These are phyloP conservation scores for Stylonectria norvegica DNA, from an alignment of 2,329 filamentous ascomycete species.

Conservation along the genomic window DNA sequence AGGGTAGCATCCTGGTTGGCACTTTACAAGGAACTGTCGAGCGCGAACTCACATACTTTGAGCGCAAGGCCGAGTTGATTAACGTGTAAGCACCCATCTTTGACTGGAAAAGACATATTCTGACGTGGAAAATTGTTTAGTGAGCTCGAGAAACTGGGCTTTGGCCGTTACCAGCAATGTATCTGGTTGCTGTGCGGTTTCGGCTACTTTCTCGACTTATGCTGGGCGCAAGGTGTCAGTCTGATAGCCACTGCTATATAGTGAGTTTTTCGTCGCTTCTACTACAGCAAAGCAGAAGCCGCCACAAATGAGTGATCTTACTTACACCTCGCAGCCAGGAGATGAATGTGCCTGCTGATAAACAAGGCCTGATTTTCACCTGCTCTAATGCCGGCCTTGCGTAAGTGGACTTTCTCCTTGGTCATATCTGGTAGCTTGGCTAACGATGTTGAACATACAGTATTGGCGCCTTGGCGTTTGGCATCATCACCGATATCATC, in stretches of 20 bases:
- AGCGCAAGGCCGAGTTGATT: background rate
- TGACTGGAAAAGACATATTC: background rate
- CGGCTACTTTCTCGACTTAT: conserved; percentile 53
- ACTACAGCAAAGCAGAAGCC: background rate
- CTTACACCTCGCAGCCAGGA: background rate
- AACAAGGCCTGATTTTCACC: background rate
- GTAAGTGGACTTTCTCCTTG: background rate
- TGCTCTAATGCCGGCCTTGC: background rate
- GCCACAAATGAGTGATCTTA: background rate
- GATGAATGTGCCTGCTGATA: background rate
- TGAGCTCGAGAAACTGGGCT: conserved; percentile 50
- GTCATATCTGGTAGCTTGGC: background rate
- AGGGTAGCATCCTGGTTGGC: background rate
- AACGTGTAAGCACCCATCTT: background rate
- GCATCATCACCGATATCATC: background rate
- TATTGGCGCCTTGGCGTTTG: background rate
- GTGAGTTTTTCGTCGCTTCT: background rate
- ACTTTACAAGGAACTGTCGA: background rate
- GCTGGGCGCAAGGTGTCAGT: conserved; percentile 58
- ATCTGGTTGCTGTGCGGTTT: conserved; percentile 52
- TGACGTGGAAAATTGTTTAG: too few relatives aligned
- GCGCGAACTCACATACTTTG: background rate
- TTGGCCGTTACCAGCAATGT: conserved; percentile 53
- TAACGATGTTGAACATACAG: background rate
- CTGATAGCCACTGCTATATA: conserved; percentile 25